Base-by-base conservation (phyloP, 2,329 filamentous ascomycete species). In the Geosmithia putterillii region DNA sequence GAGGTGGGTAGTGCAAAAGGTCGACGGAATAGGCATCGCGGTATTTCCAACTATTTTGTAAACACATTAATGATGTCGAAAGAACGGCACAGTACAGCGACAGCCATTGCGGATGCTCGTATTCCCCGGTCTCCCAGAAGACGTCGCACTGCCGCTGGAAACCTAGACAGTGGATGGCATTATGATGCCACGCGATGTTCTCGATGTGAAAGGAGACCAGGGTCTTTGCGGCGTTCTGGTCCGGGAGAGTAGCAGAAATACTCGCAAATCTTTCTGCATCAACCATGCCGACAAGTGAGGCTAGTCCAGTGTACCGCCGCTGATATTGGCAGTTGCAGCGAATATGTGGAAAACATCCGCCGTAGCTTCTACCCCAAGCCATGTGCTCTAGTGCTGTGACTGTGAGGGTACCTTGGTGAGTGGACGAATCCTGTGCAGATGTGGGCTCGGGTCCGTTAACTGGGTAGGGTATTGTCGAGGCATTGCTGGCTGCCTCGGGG, bases 351-450 rank as follows among this genome's bases (percentile, higher is more conserved):
- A 32, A 32, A 14, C 28, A 32, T 9, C 28, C 28, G 10, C 28
- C 28, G 15, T 12, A 32, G 5, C n/a, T 32, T 17, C 45, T 40
- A 18, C 43, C 45, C 45, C 45, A 46, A 22, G 42, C 45, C 8
- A 46, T 34, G n/a, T 42, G 36, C 22, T 46, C 45, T 7, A 46
- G 21, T 38, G 36, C 28, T 32, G 28, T 32, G 28, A 32, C 28
- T 32, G 28, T 32, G 28, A 32, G 28, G 28, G 10, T 32, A 14
- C 28, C 28, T 32, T 32, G 28, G 10, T 12, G 28, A 14, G 28
- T 32, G 15, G 10, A 32, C 28, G 28, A 32, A 32, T 32, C 28
- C 3, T 32, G 10, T 12, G 28, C 10, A 12, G 28, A 32, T 32
- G 28, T 32, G 28, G 28, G 28, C 10, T 12, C 10, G 10, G 28